phyloP scores from a whole-genome alignment of 148 eudicot genomes.

The Diospyros lotus region DNA sequence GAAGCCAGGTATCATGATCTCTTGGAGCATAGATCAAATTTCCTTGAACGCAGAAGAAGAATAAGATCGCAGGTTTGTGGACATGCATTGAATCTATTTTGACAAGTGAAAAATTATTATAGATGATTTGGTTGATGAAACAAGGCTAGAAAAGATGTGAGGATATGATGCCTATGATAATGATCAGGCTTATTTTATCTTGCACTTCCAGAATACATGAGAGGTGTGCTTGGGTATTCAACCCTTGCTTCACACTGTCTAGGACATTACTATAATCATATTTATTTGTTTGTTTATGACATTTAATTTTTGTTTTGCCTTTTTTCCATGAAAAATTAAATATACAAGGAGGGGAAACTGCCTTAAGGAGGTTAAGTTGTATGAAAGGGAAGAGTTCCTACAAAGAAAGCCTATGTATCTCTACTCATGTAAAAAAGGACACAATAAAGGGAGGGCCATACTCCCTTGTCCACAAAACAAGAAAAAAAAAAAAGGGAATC shows the following conservation, averaged over 20 bases:
- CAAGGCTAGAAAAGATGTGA: neutral
- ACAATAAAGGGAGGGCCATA: too few species aligned
- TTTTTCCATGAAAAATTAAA: too few species aligned
- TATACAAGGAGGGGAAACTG: too few species aligned
- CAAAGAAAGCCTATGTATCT: too few species aligned
- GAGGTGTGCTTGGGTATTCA: neutral
- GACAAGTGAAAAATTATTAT: neutral
- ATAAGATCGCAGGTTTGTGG: conserved; percentile 90
- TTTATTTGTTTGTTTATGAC: neutral
- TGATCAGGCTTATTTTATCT: neutral
- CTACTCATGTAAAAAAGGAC: too few species aligned
- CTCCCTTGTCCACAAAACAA: too few species aligned
- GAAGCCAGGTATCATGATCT: conserved; percentile 63
- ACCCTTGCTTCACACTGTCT: neutral
- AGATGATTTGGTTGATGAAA: neutral
- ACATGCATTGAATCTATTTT: neutral
- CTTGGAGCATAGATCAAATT: conserved; percentile 78
- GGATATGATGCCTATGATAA: neutral
- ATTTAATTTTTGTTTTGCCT: neutral
- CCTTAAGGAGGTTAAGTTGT: too few species aligned
- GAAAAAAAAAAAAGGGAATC: too few species aligned
- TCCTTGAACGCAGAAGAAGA: conserved; percentile 88
- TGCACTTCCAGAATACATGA: neutral
- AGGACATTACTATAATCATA: neutral
- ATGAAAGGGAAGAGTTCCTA: too few species aligned